Evolutionary conservation across 2,329 filamentous ascomycete species (phyloP), one percentile per base, ranked within the genome.

Genomic region (Tolypocladium ovalisporum): DNA sequence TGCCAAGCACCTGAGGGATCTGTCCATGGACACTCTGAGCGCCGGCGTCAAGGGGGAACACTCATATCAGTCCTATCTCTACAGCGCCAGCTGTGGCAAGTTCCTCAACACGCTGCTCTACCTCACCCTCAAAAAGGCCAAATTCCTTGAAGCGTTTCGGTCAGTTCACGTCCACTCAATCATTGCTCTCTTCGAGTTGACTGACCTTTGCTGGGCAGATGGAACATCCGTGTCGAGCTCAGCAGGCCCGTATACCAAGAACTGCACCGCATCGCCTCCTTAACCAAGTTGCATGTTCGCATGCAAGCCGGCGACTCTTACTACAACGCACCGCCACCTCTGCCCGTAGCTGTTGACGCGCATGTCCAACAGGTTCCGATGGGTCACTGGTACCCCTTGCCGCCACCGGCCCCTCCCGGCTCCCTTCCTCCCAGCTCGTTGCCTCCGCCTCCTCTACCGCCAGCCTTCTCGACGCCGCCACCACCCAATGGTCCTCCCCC

Each of bases 161-260:
- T 84, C 63, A 59, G 78, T 68, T 54, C 37, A 29, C 17, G 19
- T 22, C 19, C 35, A 10, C 29, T 52, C 56, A 57, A 56, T n/a
- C 15, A 36, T 36, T 15, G 15, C 52, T 32, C 8, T 10, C 54
- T 19, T n/a, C 44, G 37, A 40, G 15, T 52, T n/a, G 56, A 19
- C 57, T 61, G 47, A 60, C 40, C 57, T 29, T 36, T 56, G 52
- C 24, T 53, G 2, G 29, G 56, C 49, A 84, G 79, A 61, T 87
- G 84, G 84, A 84, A 86, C 65, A 80, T 86, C 56, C 77, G 82
- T 8, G 79, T 87, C 56, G 83, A 86, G 66, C 74, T 87, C 12
- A 83, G 79, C 65, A 74, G 80, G 7, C 76, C 76, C 1, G 76
- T 86, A 5, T 86, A 83, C 68, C 75, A 75, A 57, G 75, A 76